Conservation (phyloP, 192 early-diverging fungal species). For the Coemansia sp. region DNA sequence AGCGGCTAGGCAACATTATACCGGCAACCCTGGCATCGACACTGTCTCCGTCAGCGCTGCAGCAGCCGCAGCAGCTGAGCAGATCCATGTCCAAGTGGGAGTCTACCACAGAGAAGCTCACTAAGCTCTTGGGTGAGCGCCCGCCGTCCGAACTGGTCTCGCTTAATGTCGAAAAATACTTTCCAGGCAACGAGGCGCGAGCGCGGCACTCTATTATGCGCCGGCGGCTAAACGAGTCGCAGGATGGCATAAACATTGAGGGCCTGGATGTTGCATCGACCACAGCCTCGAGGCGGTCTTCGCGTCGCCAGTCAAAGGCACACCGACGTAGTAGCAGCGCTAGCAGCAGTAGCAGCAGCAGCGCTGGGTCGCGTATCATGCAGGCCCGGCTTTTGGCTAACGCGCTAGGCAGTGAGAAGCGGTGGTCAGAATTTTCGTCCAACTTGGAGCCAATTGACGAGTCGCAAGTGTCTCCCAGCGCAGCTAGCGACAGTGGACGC, state of each 20-base stretch:
- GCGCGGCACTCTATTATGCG: conserved; percentile 56
- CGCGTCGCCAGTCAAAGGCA: conserved; percentile 27
- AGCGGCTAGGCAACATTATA: conserved; percentile 39
- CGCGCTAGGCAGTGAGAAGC: conserved; percentile 20
- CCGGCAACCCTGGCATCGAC: conserved; percentile 2
- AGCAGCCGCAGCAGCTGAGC: conserved; percentile 4
- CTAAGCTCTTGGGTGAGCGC: conserved; percentile 89
- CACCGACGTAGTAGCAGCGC: conserved; percentile 30
- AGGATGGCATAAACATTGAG: conserved; percentile 15
- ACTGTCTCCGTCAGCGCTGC: conserved; percentile 1
- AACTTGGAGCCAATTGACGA: conserved; percentile 42
- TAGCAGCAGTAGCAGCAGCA: conserved; percentile 19
- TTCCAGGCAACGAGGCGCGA: conserved; percentile 68
- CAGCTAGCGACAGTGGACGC: not conserved
- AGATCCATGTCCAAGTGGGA: conserved; percentile 34
- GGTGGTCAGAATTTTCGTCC: conserved; percentile 33
- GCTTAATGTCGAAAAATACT: conserved; percentile 86
- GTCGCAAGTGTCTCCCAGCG: conserved; percentile 23
- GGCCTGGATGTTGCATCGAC: conserved; percentile 4
- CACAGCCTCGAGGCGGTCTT: conserved; percentile 5
- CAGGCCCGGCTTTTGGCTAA: conserved; percentile 25
- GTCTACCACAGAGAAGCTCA: conserved; percentile 54
- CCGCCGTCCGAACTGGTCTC: conserved; percentile 92
- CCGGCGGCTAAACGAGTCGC: conserved; percentile 28
- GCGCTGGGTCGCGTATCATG: conserved; percentile 22